Conservation (phyloP, 2,329 filamentous ascomycete genomes). For the Aspergillus fumigatus region DNA sequence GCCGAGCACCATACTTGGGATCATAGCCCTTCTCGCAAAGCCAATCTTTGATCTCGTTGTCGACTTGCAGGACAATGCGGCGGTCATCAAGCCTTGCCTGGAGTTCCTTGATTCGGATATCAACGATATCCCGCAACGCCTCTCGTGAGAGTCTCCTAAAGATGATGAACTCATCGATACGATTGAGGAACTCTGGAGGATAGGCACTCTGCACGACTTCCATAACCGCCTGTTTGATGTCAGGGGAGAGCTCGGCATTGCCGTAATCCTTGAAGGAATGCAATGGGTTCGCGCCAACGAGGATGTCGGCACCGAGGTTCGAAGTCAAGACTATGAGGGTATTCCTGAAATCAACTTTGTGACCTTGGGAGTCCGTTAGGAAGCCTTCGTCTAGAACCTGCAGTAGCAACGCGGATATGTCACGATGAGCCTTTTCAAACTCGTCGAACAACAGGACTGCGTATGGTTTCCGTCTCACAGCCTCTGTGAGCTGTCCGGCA, state of each 20-base stretch:
- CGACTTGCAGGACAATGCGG: conserved; percentile 70
- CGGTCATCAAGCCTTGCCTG: conserved; percentile 79
- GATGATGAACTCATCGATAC: conserved; percentile 94
- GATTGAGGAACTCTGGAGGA: conserved; percentile 91
- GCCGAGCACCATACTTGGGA: conserved; percentile 83
- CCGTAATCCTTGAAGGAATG: conserved; percentile 60
- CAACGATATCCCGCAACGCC: conserved; percentile 85
- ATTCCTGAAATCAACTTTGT: conserved; percentile 95
- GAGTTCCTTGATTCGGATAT: conserved; percentile 82
- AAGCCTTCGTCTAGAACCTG: conserved; percentile 96
- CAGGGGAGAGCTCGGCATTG: conserved; percentile 66
- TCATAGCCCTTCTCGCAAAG: conserved; percentile 87
- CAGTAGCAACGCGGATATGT: conserved; percentile 85
- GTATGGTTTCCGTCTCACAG: conserved; percentile 90
- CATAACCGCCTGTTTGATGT: conserved; percentile 77
- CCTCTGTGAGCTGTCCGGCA: conserved; percentile 91
- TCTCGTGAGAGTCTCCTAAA: conserved; percentile 78
- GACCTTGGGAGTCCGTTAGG: conserved; percentile 89
- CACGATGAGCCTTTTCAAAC: conserved; percentile 94
- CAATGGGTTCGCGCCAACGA: conserved; percentile 68
- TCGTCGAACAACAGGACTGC: conserved; percentile 94
- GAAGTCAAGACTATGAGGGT: conserved; percentile 95
- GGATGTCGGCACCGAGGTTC: conserved; percentile 87
- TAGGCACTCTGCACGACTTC: conserved; percentile 72
- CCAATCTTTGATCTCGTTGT: conserved; percentile 73